Evolutionary conservation across 768 basidiomycete genomes (phyloP).

Genomic region (Macrocybe gigantea): DNA sequence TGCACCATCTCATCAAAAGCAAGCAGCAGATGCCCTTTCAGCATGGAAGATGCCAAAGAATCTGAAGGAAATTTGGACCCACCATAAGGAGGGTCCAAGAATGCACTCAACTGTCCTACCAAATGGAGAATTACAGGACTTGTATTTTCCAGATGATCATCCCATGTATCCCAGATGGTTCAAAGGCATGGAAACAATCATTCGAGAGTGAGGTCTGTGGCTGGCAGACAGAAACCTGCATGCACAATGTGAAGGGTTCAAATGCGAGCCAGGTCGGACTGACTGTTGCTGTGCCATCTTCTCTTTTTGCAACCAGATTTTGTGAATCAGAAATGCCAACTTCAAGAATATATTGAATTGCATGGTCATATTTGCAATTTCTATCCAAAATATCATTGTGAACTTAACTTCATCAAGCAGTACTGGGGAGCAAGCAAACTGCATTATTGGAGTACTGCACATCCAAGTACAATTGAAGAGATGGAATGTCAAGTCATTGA

Average conservation of each 20-base stretch:
- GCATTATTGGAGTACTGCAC: too few species aligned
- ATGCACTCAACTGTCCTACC: not conserved
- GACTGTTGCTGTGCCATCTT: not conserved
- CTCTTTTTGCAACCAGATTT: not conserved
- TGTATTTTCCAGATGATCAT: slow-evolving; percentile 18
- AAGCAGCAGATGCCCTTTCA: not conserved
- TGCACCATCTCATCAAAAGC: slow-evolving; percentile 10
- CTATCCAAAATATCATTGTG: too few species aligned
- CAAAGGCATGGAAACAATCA: slow-evolving; percentile 20
- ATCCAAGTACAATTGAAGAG: too few species aligned
- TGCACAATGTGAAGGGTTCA: slow-evolving; percentile 6
- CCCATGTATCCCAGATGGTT: slow-evolving; percentile 12
- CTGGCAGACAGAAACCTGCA: slow-evolving; percentile 1
- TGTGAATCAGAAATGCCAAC: not conserved
- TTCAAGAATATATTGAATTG: too few species aligned
- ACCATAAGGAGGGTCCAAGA: not conserved
- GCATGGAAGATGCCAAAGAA: not conserved
- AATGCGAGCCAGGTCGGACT: slow-evolving; percentile 6
- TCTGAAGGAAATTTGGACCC: too few species aligned
- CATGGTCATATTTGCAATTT: too few species aligned
- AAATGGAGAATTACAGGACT: not conserved
- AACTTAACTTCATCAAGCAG: too few species aligned
- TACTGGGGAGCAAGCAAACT: too few species aligned
- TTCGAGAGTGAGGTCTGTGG: slow-evolving; percentile 12
- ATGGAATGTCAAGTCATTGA: too few species aligned